phyloP scores from a whole-genome alignment of 129 eudicot genomes.

The Glebionis coronaria region DNA sequence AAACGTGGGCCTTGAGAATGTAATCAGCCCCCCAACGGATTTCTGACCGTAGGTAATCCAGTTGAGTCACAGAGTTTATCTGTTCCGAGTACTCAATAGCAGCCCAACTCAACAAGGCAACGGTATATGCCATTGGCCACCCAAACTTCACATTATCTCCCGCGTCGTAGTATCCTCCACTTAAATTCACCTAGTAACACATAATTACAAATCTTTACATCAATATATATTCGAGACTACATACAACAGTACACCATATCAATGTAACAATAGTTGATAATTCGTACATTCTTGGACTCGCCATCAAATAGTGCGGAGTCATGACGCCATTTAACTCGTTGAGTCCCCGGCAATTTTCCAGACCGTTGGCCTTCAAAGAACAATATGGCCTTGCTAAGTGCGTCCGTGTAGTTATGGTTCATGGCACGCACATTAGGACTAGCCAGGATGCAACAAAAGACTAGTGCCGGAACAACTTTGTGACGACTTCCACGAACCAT shows the following conservation, averaged over 20 bases:
- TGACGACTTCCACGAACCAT: constrained; percentile 21
- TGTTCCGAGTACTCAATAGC: constrained; percentile 42
- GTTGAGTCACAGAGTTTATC: constrained; percentile 38
- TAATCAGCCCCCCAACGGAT: constrained; percentile 74
- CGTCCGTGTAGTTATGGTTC: constrained; percentile 41
- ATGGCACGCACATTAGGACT: constrained; percentile 11
- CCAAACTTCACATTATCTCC: constrained; percentile 77
- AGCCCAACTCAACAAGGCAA: constrained; percentile 66
- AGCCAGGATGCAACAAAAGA: constrained; percentile 25
- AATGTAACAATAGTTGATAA: background rate
- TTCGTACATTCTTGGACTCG: constrained; percentile 41
- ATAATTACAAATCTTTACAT: too few species aligned
- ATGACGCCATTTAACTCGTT: constrained; percentile 66
- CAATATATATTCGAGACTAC: background rate
- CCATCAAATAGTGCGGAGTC: constrained; percentile 67
- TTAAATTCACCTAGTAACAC: constrained; percentile 47
- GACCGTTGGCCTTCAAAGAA: constrained; percentile 89
- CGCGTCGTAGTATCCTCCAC: constrained; percentile 71
- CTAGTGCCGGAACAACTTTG: constrained; percentile 9
- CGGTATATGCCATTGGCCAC: constrained; percentile 63
- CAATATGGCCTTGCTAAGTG: constrained; percentile 57
- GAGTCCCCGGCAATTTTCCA: constrained; percentile 51
- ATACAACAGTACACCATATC: too few species aligned
- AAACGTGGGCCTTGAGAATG: constrained; percentile 52
- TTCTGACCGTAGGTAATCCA: constrained; percentile 34